Evolutionary conservation across 441 rosid genomes (phyloP).

Genomic region (Manihot esculenta): DNA sequence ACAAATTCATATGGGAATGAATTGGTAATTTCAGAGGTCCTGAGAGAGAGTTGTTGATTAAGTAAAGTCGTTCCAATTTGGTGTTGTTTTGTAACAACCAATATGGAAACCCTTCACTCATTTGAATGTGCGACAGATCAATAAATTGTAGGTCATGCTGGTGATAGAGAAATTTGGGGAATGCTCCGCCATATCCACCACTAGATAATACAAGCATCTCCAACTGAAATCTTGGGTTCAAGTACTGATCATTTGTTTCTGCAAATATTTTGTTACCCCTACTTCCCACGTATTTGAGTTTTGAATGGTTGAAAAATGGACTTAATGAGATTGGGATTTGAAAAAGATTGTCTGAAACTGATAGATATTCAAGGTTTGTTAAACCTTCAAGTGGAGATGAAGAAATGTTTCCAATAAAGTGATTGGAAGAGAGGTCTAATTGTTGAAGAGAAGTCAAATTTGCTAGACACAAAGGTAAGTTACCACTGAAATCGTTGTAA

Average conservation of each 20-base stretch:
- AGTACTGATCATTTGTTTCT: neutral
- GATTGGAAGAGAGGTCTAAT: too few species aligned
- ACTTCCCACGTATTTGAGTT: slow-evolving; percentile 9
- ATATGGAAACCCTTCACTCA: slow-evolving; percentile 24
- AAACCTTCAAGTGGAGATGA: too few species aligned
- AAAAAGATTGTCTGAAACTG: slow-evolving; percentile 18
- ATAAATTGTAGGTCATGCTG: slow-evolving; percentile 12
- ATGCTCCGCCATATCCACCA: neutral
- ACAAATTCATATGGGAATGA: too few species aligned
- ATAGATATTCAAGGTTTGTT: neutral
- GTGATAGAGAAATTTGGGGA: slow-evolving; percentile 29
- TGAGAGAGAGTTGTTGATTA: slow-evolving; percentile 19
- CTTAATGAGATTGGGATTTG: slow-evolving; percentile 19
- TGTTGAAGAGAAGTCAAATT: too few species aligned
- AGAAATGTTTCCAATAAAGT: too few species aligned
- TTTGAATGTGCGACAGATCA: slow-evolving; percentile 6
- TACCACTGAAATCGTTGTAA: slow-evolving; percentile 14
- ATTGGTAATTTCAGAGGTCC: slow-evolving; percentile 19
- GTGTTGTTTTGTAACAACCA: slow-evolving; percentile 7
- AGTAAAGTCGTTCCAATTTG: neutral
- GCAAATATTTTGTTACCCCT: too few species aligned
- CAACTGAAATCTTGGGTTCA: slow-evolving; percentile 19
- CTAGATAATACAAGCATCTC: neutral
- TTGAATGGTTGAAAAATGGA: slow-evolving; percentile 29
- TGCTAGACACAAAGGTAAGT: too few species aligned